A percentile compares a stretch with the other conserved stretches of the same genome.
Conservation (phyloP, 2,329 filamentous ascomycete species). For the Aspergillus sclerotialis region DNA sequence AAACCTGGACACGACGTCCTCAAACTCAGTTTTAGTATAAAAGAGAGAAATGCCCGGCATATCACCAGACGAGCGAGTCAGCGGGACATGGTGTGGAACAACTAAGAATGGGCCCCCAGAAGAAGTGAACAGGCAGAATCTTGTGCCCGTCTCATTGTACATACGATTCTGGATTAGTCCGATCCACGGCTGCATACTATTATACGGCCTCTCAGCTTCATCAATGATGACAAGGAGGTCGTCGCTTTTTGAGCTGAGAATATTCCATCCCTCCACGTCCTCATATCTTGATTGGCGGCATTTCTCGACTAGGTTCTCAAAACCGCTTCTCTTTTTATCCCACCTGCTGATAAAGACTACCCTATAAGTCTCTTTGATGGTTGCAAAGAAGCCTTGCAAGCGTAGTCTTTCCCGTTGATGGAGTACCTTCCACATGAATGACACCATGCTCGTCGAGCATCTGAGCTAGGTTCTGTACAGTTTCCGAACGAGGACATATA, state of each 20-base stretch:
- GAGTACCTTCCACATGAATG: background rate
- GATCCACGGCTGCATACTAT: background rate
- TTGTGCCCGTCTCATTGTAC: background rate
- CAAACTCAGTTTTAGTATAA: no score
- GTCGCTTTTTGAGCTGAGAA: background rate
- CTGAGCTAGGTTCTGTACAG: background rate
- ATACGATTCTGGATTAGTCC: background rate
- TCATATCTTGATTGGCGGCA: background rate
- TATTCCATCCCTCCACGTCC: background rate
- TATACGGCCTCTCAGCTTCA: background rate
- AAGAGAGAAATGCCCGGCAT: background rate
- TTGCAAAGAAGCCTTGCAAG: constrained; percentile 1
- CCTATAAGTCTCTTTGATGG: background rate
- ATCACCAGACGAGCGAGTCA: no score
- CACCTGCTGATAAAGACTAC: background rate
- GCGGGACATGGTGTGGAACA: no score
- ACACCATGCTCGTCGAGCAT: constrained; percentile 1
- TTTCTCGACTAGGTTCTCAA: background rate
- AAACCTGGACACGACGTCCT: no score
- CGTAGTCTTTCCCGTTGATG: constrained; percentile 1
- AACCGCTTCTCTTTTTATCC: background rate
- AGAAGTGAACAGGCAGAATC: constrained; percentile 1
- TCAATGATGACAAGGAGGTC: background rate
- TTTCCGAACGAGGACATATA: constrained; percentile 2
- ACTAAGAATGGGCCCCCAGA: background rate